A percentile compares a stretch with the other conserved stretches of the same genome.
phyloP scores from a whole-genome alignment of 129 eudicot species.

The Helichrysum umbraculigerum region DNA sequence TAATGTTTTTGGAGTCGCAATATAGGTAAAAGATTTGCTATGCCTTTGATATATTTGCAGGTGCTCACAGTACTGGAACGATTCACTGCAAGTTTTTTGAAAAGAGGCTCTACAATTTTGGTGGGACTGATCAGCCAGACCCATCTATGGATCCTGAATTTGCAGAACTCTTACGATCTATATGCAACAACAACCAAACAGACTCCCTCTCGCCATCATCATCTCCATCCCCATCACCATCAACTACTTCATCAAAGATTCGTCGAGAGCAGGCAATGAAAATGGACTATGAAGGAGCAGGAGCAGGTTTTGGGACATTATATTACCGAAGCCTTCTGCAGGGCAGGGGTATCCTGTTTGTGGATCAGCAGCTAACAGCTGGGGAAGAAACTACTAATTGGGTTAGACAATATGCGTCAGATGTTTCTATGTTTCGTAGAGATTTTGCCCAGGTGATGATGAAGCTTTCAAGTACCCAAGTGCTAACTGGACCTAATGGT shows the following conservation, averaged over 20 bases:
- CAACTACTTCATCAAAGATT: slow-evolving; percentile 32
- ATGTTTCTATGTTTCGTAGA: slow-evolving; percentile 50
- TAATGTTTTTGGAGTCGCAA: background rate
- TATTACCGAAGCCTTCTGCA: slow-evolving; percentile 70
- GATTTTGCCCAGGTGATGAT: slow-evolving; percentile 73
- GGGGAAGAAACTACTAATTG: slow-evolving; percentile 60
- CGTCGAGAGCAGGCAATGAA: slow-evolving; percentile 43
- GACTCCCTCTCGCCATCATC: slow-evolving; percentile 40
- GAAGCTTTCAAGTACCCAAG: slow-evolving; percentile 62
- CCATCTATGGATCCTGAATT: slow-evolving; percentile 60
- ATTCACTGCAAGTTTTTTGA: slow-evolving; percentile 67
- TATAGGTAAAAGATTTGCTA: slow-evolving; percentile 3
- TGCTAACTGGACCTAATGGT: slow-evolving; percentile 54
- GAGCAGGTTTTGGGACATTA: slow-evolving; percentile 61
- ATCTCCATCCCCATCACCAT: slow-evolving; percentile 43
- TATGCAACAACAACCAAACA: slow-evolving; percentile 44
- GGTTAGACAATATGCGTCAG: slow-evolving; percentile 72
- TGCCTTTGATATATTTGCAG: slow-evolving; percentile 29
- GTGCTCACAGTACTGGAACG: slow-evolving; percentile 81
- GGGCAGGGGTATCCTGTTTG: slow-evolving; percentile 64
- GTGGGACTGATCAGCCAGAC: slow-evolving; percentile 54
- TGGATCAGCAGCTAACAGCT: slow-evolving; percentile 80
- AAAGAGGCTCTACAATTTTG: slow-evolving; percentile 61
- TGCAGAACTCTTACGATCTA: slow-evolving; percentile 43
- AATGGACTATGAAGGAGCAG: slow-evolving; percentile 70